A percentile compares a stretch with the other conserved stretches of the same genome.
Evolutionary conservation across 495 filamentous ascomycete species (phyloP).

Genomic region (Cairneyella variabilis): DNA sequence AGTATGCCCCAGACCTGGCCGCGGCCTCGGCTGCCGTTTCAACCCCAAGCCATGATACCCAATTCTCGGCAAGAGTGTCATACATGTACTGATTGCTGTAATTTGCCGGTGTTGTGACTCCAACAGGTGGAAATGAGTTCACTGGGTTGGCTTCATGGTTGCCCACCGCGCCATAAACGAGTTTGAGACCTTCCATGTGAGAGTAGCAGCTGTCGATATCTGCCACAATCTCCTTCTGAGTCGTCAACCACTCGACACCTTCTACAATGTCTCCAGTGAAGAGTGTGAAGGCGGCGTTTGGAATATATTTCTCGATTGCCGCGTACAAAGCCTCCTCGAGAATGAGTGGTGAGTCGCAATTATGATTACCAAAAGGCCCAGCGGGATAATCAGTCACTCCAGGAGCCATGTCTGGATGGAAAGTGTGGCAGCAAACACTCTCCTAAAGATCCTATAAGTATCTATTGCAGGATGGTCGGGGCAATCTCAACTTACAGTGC

Average conservation of each 20-base stretch:
- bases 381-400: conserved; percentile 41
- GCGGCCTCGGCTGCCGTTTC: neutral
- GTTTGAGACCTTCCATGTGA: conserved; percentile 29
- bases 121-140: neutral
- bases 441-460: too few relatives aligned
- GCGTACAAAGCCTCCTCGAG: conserved; percentile 51
- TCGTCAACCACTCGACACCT: conserved; percentile 37
- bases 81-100: neutral
- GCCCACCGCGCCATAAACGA: conserved; percentile 46
- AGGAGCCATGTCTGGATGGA: conserved; percentile 37
- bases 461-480: too few relatives aligned
- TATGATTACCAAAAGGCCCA: conserved; percentile 20
- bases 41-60: neutral
- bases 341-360: conserved; percentile 44
- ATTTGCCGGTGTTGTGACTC: neutral
- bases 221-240: conserved; percentile 34
- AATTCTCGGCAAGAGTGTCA: neutral
- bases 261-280: conserved; percentile 48
- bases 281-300: conserved; percentile 37
- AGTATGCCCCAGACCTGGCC: neutral
- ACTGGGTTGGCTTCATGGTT: conserved; percentile 57
- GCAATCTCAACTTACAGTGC: too few relatives aligned
- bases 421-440: conserved; percentile 52
- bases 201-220: conserved; percentile 42
- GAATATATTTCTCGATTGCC: conserved; percentile 39